phyloP scores from a whole-genome alignment of 2,329 filamentous ascomycete genomes.

The Sclerotinia borealis region DNA sequence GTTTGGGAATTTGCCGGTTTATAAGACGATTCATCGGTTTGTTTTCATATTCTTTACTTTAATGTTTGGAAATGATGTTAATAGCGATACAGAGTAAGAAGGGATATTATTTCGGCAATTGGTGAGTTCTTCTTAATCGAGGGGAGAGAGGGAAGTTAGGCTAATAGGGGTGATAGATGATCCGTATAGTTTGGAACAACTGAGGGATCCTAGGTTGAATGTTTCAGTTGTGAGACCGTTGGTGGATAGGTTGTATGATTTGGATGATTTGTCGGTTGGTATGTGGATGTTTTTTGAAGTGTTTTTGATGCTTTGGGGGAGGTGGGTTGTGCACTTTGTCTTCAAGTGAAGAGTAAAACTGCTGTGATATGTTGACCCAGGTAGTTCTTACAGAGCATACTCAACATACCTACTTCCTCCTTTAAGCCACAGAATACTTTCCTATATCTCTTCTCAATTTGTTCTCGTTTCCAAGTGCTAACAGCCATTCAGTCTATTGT shows the following conservation, averaged over 20 bases:
- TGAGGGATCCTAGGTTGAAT: slow-evolving; percentile 77
- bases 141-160: not conserved
- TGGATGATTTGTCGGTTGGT: slow-evolving; percentile 74
- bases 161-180: slow-evolving; percentile 40
- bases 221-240: slow-evolving; percentile 65
- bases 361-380: not conserved
- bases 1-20: slow-evolving; percentile 54
- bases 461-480: not conserved
- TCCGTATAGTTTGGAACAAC: slow-evolving; percentile 65
- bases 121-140: slow-evolving; percentile 43
- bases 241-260: slow-evolving; percentile 76
- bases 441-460: not conserved
- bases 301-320: not conserved
- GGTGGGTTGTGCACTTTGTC: not conserved
- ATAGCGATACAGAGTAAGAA: slow-evolving; percentile 42
- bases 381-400: not conserved
- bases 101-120: slow-evolving; percentile 57
- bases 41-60: not conserved
- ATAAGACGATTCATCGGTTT: slow-evolving; percentile 67
- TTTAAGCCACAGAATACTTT: too few relatives aligned
- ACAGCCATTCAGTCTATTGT: slow-evolving; percentile 58
- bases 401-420: too few relatives aligned
- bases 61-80: not conserved
- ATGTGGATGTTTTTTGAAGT: slow-evolving; percentile 24
- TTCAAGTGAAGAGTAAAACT: not conserved